A percentile compares a stretch with the other conserved stretches of the same genome.
Conservation (phyloP, 169 alveolate genomes). For the Cryptosporidium muris region DNA sequence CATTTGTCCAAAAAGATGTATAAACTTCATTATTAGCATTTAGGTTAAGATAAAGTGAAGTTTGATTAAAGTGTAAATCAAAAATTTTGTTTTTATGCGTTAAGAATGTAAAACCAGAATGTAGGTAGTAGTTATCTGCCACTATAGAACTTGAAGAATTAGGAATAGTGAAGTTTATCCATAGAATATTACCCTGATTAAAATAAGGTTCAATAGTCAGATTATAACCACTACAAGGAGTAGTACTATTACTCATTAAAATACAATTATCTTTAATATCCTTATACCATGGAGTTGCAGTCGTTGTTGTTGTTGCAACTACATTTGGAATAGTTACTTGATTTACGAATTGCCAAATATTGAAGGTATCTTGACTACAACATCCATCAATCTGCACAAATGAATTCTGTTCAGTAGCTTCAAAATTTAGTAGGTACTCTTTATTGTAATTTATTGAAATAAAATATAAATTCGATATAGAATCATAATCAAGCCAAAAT, state of each 20-base stretch:
- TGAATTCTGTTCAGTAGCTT: constrained; percentile 20
- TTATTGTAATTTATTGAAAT: constrained; percentile 38
- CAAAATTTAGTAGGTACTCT: constrained; percentile 14
- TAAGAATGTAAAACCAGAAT: too few relatives aligned
- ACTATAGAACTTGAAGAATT: too few relatives aligned
- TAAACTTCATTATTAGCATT: not conserved
- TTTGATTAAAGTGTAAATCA: too few relatives aligned
- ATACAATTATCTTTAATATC: constrained; percentile 45
- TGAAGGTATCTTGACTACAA: not conserved
- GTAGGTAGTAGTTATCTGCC: too few relatives aligned
- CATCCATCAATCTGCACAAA: not conserved
- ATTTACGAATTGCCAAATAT: constrained; percentile 28
- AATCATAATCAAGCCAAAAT: constrained; percentile 50
- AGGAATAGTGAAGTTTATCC: constrained; percentile 31
- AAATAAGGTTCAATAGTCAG: constrained; percentile 1
- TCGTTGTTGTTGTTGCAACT: constrained; percentile 50
- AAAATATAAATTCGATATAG: constrained; percentile 3
- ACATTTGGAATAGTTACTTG: constrained; percentile 12
- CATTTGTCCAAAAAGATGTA: constrained; percentile 28
- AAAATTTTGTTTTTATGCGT: too few relatives aligned
- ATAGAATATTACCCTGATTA: constrained; percentile 15
- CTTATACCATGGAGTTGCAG: constrained; percentile 44
- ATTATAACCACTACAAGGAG: constrained; percentile 45
- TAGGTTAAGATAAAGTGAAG: too few relatives aligned
- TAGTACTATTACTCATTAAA: not conserved